Conservation (phyloP, 2,329 filamentous ascomycete genomes). For the Scedosporium aurantiacum region DNA sequence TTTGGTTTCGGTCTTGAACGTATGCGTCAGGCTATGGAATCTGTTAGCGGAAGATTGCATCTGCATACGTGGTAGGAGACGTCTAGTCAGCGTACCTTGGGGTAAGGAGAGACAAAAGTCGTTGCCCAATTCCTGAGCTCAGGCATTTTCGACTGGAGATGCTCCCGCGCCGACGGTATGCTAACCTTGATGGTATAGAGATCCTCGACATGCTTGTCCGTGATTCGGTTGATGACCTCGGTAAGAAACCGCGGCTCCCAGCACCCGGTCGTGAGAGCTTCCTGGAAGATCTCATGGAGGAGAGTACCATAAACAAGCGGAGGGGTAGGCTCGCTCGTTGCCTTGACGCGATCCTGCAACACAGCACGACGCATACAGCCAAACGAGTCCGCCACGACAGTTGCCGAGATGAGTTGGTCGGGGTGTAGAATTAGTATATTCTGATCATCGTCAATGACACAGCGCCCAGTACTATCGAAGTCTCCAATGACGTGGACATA, state of each 20-base stretch:
- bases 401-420: constrained; percentile 89
- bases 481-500: constrained; percentile 80
- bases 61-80: background rate
- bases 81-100: constrained; percentile 41
- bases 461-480: constrained; percentile 60
- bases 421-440: constrained; percentile 88
- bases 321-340: constrained; percentile 66
- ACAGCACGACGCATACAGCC: constrained; percentile 83
- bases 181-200: constrained; percentile 78
- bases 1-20: constrained; percentile 68
- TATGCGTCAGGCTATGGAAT: constrained; percentile 51
- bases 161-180: constrained; percentile 59
- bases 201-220: constrained; percentile 75
- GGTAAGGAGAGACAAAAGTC: constrained; percentile 62
- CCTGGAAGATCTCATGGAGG: constrained; percentile 90
- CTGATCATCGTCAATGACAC: constrained; percentile 68
- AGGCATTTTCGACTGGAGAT: constrained; percentile 72
- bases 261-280: constrained; percentile 69
- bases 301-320: constrained; percentile 87
- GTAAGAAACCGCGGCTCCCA: constrained; percentile 65
- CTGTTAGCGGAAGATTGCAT: constrained; percentile 17
- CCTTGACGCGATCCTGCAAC: constrained; percentile 88
- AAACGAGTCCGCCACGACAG: constrained; percentile 93
- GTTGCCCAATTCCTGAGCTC: constrained; percentile 76
- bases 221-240: constrained; percentile 53